A percentile compares a stretch with the other conserved stretches of the same genome.
phyloP scores from a whole-genome alignment of 2,329 filamentous ascomycete species.

The Fusarium brachygibbosum region DNA sequence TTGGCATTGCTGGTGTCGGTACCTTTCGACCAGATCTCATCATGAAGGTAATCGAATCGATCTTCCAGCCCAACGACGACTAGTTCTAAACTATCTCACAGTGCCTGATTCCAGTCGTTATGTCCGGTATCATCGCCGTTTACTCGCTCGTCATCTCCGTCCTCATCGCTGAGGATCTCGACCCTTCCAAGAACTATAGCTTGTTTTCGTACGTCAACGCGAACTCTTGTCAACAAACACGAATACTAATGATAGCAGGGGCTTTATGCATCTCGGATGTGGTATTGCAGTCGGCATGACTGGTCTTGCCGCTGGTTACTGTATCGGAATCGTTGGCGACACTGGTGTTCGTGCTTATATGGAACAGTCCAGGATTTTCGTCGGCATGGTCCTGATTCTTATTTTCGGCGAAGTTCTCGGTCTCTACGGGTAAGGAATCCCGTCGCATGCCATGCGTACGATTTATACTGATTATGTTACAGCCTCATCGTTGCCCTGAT shows the following conservation, averaged over 20 bases:
- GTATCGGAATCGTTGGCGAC: constrained; percentile 96
- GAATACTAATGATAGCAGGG: constrained; percentile 62
- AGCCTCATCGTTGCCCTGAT: constrained; percentile 94
- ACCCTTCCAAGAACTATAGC: constrained; percentile 79
- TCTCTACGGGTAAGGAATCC: constrained; percentile 84
- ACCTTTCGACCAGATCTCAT: constrained; percentile 88
- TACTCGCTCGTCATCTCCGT: constrained; percentile 98
- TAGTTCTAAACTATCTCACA: constrained; percentile 53
- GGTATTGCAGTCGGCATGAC: constrained; percentile 93
- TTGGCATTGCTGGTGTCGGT: constrained; percentile 87
- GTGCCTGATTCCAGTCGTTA: constrained; percentile 91
- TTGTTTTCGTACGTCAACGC: constrained; percentile 78
- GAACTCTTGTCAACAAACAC: neutral
- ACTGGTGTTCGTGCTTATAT: constrained; percentile 95
- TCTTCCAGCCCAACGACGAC: neutral
- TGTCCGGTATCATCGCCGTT: constrained; percentile 99
- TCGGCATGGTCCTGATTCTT: constrained; percentile 97
- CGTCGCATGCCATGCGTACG: neutral
- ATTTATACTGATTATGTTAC: constrained; percentile 23
- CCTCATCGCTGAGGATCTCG: constrained; percentile 91
- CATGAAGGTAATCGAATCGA: constrained; percentile 78
- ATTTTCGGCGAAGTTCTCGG: constrained; percentile 99
- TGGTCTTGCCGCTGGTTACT: constrained; percentile 93
- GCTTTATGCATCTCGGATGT: constrained; percentile 93
- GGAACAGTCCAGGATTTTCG: constrained; percentile 95